These are phyloP conservation scores for Rhizophora mangle DNA, from an alignment of 345 rosid species.

Conservation along the genomic window DNA sequence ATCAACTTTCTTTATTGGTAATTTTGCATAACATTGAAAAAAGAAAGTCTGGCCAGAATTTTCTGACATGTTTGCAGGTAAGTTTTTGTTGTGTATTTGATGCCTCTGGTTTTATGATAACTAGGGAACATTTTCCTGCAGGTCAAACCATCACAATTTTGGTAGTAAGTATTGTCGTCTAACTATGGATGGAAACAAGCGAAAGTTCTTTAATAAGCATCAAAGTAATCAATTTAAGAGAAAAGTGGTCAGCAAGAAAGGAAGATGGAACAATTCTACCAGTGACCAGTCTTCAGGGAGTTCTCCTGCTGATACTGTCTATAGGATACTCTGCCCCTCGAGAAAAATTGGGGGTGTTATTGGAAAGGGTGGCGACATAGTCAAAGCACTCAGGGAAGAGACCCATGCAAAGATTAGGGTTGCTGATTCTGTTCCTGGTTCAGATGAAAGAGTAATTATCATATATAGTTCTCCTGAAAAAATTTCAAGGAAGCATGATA, in stretches of 20 bases:
- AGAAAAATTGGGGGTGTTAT: conserved; percentile 59
- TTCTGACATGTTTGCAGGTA: not conserved
- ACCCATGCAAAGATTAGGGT: conserved; percentile 52
- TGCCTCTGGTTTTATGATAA: conserved; percentile 7
- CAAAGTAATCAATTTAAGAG: conserved; percentile 38
- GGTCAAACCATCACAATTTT: not conserved
- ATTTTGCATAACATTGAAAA: not conserved
- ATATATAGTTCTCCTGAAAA: conserved; percentile 44
- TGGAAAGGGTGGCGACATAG: conserved; percentile 54
- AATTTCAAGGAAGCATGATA: conserved; percentile 18
- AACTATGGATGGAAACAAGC: conserved; percentile 44
- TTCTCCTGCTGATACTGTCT: conserved; percentile 47
- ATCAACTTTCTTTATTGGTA: not conserved
- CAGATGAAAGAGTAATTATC: conserved; percentile 57
- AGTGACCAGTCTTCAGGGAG: conserved; percentile 30
- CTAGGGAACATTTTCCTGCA: conserved; percentile 1
- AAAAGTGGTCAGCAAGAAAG: conserved; percentile 36
- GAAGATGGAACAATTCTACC: conserved; percentile 31
- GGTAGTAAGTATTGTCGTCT: conserved; percentile 5
- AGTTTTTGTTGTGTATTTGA: not conserved
- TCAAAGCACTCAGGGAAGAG: conserved; percentile 50
- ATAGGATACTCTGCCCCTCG: conserved; percentile 53
- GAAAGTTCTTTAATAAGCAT: conserved; percentile 38
- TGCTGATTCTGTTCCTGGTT: conserved; percentile 51
- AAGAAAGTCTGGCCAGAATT: not conserved